A percentile compares a stretch with the other conserved stretches of the same genome.
These are phyloP conservation scores for Zygosaccharomyces sapae DNA, from an alignment of 1,139 yeast genomes.

Conservation along the genomic window DNA sequence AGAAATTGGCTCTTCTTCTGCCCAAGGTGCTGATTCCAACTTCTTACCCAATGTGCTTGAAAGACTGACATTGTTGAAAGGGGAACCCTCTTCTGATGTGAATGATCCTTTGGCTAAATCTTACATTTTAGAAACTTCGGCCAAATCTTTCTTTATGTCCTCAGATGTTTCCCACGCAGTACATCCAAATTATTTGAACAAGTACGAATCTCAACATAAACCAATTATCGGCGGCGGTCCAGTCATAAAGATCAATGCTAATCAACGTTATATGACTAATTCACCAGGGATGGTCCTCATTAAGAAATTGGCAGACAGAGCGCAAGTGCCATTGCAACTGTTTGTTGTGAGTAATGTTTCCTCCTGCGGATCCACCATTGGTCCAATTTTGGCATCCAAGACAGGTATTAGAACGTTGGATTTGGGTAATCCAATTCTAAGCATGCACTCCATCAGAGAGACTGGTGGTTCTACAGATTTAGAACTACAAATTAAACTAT, in stretches of 20 bases:
- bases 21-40: constrained; percentile 95
- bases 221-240: constrained; percentile 88
- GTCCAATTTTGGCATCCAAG: constrained; percentile 85
- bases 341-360: constrained; percentile 90
- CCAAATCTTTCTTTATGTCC: constrained; percentile 83
- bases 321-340: constrained; percentile 66
- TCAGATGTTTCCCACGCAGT: constrained; percentile 98
- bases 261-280: constrained; percentile 92
- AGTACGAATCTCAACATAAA: constrained; percentile 72
- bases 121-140: constrained; percentile 56
- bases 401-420: constrained; percentile 88
- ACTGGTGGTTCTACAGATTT: constrained; percentile 84
- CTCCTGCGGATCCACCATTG: constrained; percentile 95
- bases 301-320: constrained; percentile 64
- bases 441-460: constrained; percentile 95
- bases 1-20: constrained; percentile 88
- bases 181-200: constrained; percentile 80
- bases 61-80: constrained; percentile 53
- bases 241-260: constrained; percentile 88
- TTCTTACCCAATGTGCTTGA: constrained; percentile 74
- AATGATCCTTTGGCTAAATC: constrained; percentile 30
- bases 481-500: constrained; percentile 56
- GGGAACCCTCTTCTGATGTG: constrained; percentile 36
- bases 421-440: constrained; percentile 87
- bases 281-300: constrained; percentile 81